Evolutionary conservation across 2,329 filamentous ascomycete genomes (phyloP).

Genomic region (Ascochyta clinopodiicola): DNA sequence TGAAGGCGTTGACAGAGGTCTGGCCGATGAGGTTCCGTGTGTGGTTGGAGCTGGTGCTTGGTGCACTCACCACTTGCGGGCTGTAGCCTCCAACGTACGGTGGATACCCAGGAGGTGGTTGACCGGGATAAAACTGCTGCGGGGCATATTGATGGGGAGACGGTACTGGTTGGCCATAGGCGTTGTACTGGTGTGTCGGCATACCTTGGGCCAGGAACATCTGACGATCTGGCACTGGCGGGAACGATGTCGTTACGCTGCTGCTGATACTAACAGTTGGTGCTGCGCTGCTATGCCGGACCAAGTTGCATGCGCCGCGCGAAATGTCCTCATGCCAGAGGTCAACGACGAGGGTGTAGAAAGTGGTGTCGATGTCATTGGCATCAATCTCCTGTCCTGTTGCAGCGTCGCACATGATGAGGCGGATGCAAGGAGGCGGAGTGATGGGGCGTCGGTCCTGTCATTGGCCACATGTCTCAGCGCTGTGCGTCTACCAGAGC

Average conservation of each 20-base stretch:
- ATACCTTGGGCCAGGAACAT: constrained; percentile 27
- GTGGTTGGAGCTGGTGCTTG: constrained; percentile 67
- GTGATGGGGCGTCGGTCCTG: constrained; percentile 95
- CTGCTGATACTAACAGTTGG: constrained; percentile 77
- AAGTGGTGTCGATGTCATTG: constrained; percentile 73
- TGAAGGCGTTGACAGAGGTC: constrained; percentile 85
- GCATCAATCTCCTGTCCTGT: constrained; percentile 84
- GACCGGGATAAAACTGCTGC: constrained; percentile 13
- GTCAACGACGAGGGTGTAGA: constrained; percentile 73
- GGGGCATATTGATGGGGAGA: constrained; percentile 13
- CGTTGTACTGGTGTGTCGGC: constrained; percentile 42
- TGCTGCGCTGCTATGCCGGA: constrained; percentile 68
- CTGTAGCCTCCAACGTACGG: constrained; percentile 17
- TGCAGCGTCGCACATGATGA: constrained; percentile 76
- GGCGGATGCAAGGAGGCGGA: constrained; percentile 86
- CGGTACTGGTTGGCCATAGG: constrained; percentile 47
- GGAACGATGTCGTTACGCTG: constrained; percentile 79
- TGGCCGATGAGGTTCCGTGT: constrained; percentile 95
- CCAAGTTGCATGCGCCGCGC: constrained; percentile 69
- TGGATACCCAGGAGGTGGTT: constrained; percentile 30
- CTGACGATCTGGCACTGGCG: constrained; percentile 55
- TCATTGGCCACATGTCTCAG: constrained; percentile 35
- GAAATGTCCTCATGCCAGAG: constrained; percentile 68
- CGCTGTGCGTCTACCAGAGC: constrained; percentile 19
- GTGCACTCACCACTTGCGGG: constrained; percentile 28